These are phyloP conservation scores for Diddensiella transvaalensis DNA, from an alignment of 805 yeast species.

Conservation along the genomic window DNA sequence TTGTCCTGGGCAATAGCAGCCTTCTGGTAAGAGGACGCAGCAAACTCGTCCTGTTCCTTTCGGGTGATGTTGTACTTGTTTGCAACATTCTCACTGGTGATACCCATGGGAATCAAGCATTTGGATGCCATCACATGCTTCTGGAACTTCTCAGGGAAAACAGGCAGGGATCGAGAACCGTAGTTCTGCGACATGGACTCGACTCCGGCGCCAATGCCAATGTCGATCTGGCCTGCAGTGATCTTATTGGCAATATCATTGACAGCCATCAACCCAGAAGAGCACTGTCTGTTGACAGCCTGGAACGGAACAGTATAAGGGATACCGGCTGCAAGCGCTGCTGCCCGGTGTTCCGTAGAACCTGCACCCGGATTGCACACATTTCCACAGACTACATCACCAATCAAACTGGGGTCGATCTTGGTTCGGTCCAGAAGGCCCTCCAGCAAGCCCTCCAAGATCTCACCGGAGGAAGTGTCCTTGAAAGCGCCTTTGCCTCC, in stretches of 20 bases:
- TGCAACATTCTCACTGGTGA: conserved; percentile 90
- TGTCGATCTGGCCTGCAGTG: conserved; percentile 77
- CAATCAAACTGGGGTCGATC: conserved; percentile 57
- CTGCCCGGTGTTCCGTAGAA: conserved; percentile 92
- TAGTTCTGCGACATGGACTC: conserved; percentile 89
- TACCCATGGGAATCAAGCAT: conserved; percentile 95
- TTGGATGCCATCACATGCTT: conserved; percentile 49
- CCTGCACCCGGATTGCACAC: conserved; percentile 93
- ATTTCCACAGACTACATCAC: conserved; percentile 87
- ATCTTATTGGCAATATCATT: conserved; percentile 89
- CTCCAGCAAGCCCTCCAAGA: conserved; percentile 61
- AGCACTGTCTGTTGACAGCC: conserved; percentile 93
- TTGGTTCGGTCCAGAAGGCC: conserved; percentile 54
- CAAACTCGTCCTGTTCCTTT: conserved; percentile 78
- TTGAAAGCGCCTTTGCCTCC: conserved; percentile 86
- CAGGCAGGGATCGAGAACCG: conserved; percentile 73
- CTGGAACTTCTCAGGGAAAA: conserved; percentile 49
- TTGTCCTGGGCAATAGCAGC: conserved; percentile 69
- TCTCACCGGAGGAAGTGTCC: conserved; percentile 77
- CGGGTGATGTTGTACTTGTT: conserved; percentile 60
- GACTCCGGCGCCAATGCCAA: conserved; percentile 90
- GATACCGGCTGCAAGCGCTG: conserved; percentile 84
- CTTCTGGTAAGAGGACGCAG: conserved; percentile 80
- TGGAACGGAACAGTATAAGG: conserved; percentile 76
- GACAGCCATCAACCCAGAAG: conserved; percentile 88